Evolutionary conservation across 176 grass and related monocot species (phyloP).

Genomic region (maize (Zea mays)): Zm-B73-REFERENCE-NAM-5.0 NC_050104.1:65347001-65347500

Average conservation of each 20-base stretch:
- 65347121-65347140: slow-evolving; percentile 40
- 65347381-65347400: slow-evolving; percentile 45
- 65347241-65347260: slow-evolving; percentile 47
- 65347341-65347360: slow-evolving; percentile 40
- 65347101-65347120: slow-evolving; percentile 46
- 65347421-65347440: slow-evolving; percentile 41
- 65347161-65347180: background rate
- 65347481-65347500: slow-evolving; percentile 20
- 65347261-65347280: slow-evolving; percentile 32
- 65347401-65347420: slow-evolving; percentile 46
- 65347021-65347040: slow-evolving; percentile 31
- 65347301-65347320: slow-evolving; percentile 52
- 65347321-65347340: slow-evolving; percentile 33
- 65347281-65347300: slow-evolving; percentile 32
- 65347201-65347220: slow-evolving; percentile 45
- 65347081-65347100: slow-evolving; percentile 33
- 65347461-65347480: slow-evolving; percentile 9
- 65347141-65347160: slow-evolving; percentile 50
- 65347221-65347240: slow-evolving; percentile 33
- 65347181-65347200: slow-evolving; percentile 25
- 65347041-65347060: slow-evolving; percentile 46
- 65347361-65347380: slow-evolving; percentile 36
- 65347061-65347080: slow-evolving; percentile 25
- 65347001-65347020: background rate
- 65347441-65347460: slow-evolving; percentile 48